Percentiles rank a stretch among this genome's conserved stretches.
Conservation (phyloP, 768 basidiomycete species). For the Serendipita sp. region DNA sequence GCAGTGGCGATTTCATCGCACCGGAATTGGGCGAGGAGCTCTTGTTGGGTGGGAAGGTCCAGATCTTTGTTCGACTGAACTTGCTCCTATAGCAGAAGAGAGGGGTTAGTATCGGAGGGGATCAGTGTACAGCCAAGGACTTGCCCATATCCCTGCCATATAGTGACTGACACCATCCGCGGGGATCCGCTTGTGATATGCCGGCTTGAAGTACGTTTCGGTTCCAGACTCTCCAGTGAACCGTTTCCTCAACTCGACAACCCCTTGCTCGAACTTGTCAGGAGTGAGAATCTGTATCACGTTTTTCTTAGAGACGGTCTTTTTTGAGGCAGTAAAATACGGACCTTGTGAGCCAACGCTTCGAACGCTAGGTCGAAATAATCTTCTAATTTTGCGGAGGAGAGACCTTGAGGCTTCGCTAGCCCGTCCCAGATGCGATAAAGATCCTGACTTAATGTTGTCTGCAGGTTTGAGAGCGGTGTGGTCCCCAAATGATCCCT, state of each 20-base stretch:
- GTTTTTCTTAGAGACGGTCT: no score
- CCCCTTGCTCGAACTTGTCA: conserved; percentile 75
- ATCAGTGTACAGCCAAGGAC: conserved; percentile 23
- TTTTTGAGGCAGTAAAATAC: neutral
- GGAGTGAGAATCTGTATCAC: conserved; percentile 44
- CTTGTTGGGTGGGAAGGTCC: conserved; percentile 94
- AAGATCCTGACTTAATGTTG: conserved; percentile 78
- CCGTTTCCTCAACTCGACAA: conserved; percentile 51
- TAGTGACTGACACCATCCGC: conserved; percentile 95
- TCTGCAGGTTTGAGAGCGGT: conserved; percentile 74
- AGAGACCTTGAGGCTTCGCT: conserved; percentile 76
- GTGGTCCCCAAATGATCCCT: conserved; percentile 92
- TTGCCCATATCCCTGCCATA: conserved; percentile 95
- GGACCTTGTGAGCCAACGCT: conserved; percentile 74
- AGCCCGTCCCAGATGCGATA: conserved; percentile 83
- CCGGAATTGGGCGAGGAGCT: conserved; percentile 93
- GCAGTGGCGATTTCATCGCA: conserved; percentile 90
- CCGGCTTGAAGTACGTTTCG: conserved; percentile 77
- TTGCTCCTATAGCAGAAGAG: conserved; percentile 57
- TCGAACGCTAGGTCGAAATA: conserved; percentile 96
- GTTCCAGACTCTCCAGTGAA: conserved; percentile 55
- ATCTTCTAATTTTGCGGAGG: conserved; percentile 59
- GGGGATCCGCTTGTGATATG: conserved; percentile 93
- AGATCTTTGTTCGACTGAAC: conserved; percentile 94
- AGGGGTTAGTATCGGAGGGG: neutral